phyloP scores from a whole-genome alignment of 768 basidiomycete genomes.

The Pilatotrama ljubarskyi region DNA sequence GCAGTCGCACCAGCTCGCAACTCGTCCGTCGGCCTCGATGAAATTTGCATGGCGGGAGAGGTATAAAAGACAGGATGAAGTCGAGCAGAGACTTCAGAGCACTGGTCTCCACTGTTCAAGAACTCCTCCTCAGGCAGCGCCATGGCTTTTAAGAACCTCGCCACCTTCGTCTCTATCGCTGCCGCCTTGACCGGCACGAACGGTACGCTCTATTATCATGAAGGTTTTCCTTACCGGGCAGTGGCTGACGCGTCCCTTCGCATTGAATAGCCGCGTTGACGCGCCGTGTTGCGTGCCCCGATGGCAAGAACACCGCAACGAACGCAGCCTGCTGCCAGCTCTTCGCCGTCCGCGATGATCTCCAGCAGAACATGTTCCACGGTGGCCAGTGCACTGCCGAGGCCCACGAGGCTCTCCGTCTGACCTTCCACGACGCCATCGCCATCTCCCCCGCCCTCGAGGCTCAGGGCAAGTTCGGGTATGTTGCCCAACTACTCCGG shows the following conservation, averaged over 20 bases:
- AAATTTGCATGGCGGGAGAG: too few relatives aligned
- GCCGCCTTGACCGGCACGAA: slow-evolving; percentile 13
- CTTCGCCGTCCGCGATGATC: slow-evolving; percentile 33
- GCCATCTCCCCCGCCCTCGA: slow-evolving; percentile 9
- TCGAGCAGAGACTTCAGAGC: background rate
- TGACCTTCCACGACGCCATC: slow-evolving; percentile 31
- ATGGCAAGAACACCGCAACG: slow-evolving; percentile 29
- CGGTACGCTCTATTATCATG: slow-evolving; percentile 3
- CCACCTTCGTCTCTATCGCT: slow-evolving; percentile 14
- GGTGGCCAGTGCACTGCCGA: slow-evolving; percentile 35
- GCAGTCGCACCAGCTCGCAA: background rate
- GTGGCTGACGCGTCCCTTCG: slow-evolving; percentile 5
- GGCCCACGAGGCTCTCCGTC: slow-evolving; percentile 30
- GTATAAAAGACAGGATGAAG: background rate
- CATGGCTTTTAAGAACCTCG: slow-evolving; percentile 27
- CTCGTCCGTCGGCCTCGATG: too few relatives aligned
- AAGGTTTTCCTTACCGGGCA: too few relatives aligned
- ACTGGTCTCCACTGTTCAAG: background rate
- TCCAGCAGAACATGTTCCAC: slow-evolving; percentile 31
- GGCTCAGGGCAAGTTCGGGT: slow-evolving; percentile 14
- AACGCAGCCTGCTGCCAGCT: slow-evolving; percentile 34
- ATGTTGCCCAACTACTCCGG: background rate
- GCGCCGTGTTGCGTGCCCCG: slow-evolving; percentile 30
- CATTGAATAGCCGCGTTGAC: slow-evolving; percentile 23
- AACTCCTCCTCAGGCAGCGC: background rate